A percentile compares a stretch with the other conserved stretches of the same genome.
Conservation (phyloP, 345 rosid genomes). For the Lepidium africanum region DNA sequence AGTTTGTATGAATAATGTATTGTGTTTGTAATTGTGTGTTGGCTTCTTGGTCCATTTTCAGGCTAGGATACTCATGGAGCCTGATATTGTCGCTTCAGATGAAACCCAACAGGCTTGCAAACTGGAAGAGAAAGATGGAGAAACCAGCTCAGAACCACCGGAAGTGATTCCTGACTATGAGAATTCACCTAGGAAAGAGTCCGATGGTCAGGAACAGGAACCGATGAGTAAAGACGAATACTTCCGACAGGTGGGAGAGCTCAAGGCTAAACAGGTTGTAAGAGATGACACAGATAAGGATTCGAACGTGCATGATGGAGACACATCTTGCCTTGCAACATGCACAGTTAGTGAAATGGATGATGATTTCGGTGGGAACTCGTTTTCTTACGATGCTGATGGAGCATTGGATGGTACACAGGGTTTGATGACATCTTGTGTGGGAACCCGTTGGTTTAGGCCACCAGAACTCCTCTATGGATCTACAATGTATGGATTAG, state of each 20-base stretch:
- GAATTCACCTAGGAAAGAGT: slow-evolving; percentile 25
- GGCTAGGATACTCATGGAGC: slow-evolving; percentile 85
- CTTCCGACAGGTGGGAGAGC: slow-evolving; percentile 42
- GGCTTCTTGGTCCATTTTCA: slow-evolving; percentile 26
- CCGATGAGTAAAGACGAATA: slow-evolving; percentile 42
- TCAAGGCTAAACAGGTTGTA: slow-evolving; percentile 38
- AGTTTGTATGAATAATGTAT: not conserved
- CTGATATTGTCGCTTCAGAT: slow-evolving; percentile 37
- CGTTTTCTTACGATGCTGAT: slow-evolving; percentile 52
- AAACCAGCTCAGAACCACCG: slow-evolving; percentile 23
- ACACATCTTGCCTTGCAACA: slow-evolving; percentile 85
- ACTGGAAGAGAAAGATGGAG: slow-evolving; percentile 21
- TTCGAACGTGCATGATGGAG: slow-evolving; percentile 50
- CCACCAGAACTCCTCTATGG: slow-evolving; percentile 93
- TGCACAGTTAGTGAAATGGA: slow-evolving; percentile 57
- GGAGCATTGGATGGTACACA: slow-evolving; percentile 36
- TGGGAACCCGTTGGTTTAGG: slow-evolving; percentile 98
- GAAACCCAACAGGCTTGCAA: slow-evolving; percentile 32
- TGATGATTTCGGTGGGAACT: slow-evolving; percentile 55
- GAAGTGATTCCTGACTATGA: slow-evolving; percentile 34
- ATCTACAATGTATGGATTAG: slow-evolving; percentile 69
- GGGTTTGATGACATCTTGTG: slow-evolving; percentile 76
- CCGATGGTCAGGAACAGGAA: slow-evolving; percentile 25
- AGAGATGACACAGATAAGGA: slow-evolving; percentile 55
- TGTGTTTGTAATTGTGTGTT: slow-evolving; percentile 6